Conservation (phyloP, 805 yeast genomes). For the Saturnispora ahearnii region DNA sequence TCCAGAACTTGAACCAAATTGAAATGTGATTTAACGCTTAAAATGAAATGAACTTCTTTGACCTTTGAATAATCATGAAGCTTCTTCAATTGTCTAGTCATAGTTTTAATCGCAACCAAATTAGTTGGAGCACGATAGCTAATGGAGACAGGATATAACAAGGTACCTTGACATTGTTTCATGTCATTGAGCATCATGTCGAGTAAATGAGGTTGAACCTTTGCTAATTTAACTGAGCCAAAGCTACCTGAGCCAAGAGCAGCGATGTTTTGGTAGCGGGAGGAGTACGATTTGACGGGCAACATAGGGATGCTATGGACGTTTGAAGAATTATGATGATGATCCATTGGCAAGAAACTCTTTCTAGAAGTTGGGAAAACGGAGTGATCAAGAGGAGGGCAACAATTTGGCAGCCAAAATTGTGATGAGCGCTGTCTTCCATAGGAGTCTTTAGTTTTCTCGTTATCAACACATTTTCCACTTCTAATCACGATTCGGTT, state of each 20-base stretch:
- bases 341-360: neutral
- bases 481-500: neutral
- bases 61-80: slow-evolving; percentile 49
- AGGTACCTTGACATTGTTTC: slow-evolving; percentile 32
- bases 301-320: neutral
- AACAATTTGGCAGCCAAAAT: neutral
- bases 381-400: neutral
- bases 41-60: slow-evolving; percentile 60
- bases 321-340: neutral
- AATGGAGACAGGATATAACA: slow-evolving; percentile 36
- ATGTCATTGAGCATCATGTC: slow-evolving; percentile 14
- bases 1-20: slow-evolving; percentile 70
- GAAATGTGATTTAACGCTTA: slow-evolving; percentile 60
- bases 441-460: neutral
- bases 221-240: slow-evolving; percentile 62
- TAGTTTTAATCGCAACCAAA: slow-evolving; percentile 73
- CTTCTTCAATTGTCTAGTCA: slow-evolving; percentile 48
- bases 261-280: slow-evolving; percentile 41
- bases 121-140: slow-evolving; percentile 14
- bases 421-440: neutral
- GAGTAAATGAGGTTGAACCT: slow-evolving; percentile 27
- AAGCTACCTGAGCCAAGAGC: slow-evolving; percentile 68
- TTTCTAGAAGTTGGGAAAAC: neutral
- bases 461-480: neutral
- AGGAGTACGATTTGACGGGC: slow-evolving; percentile 35